These are phyloP conservation scores for Quercus ilex DNA, from an alignment of 306 rosid genomes.

Conservation along the genomic window DNA sequence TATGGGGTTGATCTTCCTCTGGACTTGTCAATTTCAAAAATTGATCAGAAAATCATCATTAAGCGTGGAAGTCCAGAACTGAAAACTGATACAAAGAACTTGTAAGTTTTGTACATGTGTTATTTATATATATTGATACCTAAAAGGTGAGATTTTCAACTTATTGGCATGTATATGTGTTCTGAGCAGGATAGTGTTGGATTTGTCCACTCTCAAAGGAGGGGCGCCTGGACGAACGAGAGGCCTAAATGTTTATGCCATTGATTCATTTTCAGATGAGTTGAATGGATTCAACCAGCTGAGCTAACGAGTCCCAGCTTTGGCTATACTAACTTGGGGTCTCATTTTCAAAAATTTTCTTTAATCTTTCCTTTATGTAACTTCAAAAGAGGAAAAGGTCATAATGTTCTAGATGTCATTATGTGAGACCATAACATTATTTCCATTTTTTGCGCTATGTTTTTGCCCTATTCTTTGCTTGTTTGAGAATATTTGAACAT, in stretches of 20 bases:
- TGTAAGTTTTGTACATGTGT: conserved; percentile 44
- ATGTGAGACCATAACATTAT: neutral
- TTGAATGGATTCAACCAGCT: conserved; percentile 28
- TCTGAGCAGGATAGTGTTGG: conserved; percentile 65
- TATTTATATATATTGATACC: neutral
- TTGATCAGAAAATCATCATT: conserved; percentile 58
- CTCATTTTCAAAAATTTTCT: neutral
- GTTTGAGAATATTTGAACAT: conserved; percentile 31
- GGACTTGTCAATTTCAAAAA: conserved; percentile 49
- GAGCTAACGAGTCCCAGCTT: conserved; percentile 42
- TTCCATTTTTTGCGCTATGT: conserved; percentile 10
- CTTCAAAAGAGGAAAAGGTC: conserved; percentile 7
- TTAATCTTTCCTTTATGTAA: conserved; percentile 9
- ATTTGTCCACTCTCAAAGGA: conserved; percentile 67
- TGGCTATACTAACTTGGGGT: conserved; percentile 43
- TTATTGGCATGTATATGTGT: conserved; percentile 1
- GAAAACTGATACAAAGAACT: conserved; percentile 48
- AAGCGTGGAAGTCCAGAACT: conserved; percentile 41
- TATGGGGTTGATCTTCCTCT: conserved; percentile 51
- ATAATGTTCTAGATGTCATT: conserved; percentile 23
- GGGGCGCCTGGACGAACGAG: conserved; percentile 95
- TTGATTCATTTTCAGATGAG: conserved; percentile 42
- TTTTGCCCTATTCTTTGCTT: conserved; percentile 31
- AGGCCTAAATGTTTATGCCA: conserved; percentile 59
- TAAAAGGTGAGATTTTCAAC: neutral